Evolutionary conservation across 306 rosid species (phyloP), one percentile per base, ranked within the genome.

Genomic region (Casuarina cunninghamiana): DNA sequence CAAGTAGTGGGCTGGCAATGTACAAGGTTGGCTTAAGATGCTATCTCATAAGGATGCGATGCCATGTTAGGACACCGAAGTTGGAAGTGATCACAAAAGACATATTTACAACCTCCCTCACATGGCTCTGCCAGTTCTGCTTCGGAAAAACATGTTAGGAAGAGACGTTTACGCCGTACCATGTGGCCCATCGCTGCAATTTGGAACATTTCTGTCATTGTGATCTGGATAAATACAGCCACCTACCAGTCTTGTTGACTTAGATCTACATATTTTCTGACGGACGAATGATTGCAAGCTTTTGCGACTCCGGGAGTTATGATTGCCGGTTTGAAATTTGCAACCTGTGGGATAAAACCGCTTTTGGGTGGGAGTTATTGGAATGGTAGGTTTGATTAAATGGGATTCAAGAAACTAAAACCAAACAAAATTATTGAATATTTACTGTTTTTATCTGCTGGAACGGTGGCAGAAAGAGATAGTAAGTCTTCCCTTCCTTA

Each of bases 241-340:
- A 65, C 70, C 70, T 39, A 65, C 46, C 49, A 66, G 71, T 66
- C 71, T 41, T 66, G 48, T 67, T 67, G 35, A 42, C 71, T 66
- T 41, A 1, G 5, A 8, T 7, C 50, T 67, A 3, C 50, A 10
- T 26, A 26, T 7, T 67, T 67, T 46, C 5, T 17, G 5, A 62
- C 13, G 19, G 69, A 62, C 37, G 69, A 3, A 62, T 62, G 21
- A 62, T 13, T 13, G 69, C 44, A 9, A 2, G 45, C 42, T 62
- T 6, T 62, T 61, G 9, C 11, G 12, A 62, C n/a, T 11, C 13
- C 19, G 57, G 5, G 3, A 55, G 15, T 1, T 42, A 4, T 16
- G 43, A 41, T 12, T 15, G 26, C 39, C 15, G 13, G 49, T 32
- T 60, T 60, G 67, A n/a, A 8, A 26, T 60, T 10, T 35, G 41